Evolutionary conservation across 1,139 yeast genomes (phyloP).

Genomic region (Candida labiduridarum): DNA sequence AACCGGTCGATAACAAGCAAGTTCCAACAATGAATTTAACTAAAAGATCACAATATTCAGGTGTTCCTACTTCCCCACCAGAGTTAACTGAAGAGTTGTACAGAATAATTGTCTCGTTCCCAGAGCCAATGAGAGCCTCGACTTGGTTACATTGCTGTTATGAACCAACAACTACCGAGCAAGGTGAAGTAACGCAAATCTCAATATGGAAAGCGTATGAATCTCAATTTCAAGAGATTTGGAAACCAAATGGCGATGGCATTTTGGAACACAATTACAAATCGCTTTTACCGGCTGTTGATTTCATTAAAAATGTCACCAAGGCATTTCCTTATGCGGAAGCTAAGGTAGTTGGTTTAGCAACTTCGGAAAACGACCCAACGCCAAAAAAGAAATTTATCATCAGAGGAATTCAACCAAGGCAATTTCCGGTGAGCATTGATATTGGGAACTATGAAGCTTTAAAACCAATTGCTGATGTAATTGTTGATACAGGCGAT

Average conservation of each 20-base stretch:
- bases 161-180: constrained; percentile 54
- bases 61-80: constrained; percentile 64
- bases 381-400: constrained; percentile 72
- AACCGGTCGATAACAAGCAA: constrained; percentile 23
- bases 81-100: constrained; percentile 57
- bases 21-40: constrained; percentile 30
- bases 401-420: constrained; percentile 77
- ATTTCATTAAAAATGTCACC: constrained; percentile 91
- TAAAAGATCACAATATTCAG: constrained; percentile 36
- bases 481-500: constrained; percentile 10
- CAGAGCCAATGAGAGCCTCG: constrained; percentile 91
- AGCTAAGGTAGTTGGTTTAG: constrained; percentile 81
- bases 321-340: constrained; percentile 89
- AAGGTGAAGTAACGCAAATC: constrained; percentile 91
- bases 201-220: constrained; percentile 96
- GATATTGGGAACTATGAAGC: constrained; percentile 52
- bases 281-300: constrained; percentile 88
- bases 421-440: constrained; percentile 46
- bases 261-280: constrained; percentile 51
- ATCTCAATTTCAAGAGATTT: constrained; percentile 62
- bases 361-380: constrained; percentile 47
- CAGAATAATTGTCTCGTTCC: constrained; percentile 59
- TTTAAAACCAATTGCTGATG: constrained; percentile 25
- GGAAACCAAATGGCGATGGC: constrained; percentile 39
- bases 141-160: constrained; percentile 94